These are phyloP conservation scores for Aureobasidium sp. DNA, from an alignment of 2,329 filamentous ascomycete species.

Conservation along the genomic window DNA sequence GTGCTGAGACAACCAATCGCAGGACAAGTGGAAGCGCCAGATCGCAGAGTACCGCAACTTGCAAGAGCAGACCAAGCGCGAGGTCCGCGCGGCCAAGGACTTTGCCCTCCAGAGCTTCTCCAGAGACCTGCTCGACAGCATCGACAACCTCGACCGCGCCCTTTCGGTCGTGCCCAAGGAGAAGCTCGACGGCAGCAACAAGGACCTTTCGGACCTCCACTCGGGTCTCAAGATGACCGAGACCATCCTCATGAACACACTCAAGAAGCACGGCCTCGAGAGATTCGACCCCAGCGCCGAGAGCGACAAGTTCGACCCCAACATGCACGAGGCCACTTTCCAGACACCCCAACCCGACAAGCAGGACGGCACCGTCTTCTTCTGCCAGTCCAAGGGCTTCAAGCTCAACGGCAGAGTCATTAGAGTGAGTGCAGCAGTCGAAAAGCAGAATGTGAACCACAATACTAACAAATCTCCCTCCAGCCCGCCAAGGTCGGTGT, in stretches of 20 bases:
- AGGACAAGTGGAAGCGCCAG: constrained; percentile 93
- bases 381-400: constrained; percentile 93
- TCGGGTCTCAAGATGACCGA: constrained; percentile 95
- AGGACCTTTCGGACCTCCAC: constrained; percentile 72
- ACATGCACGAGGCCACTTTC: constrained; percentile 93
- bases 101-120: constrained; percentile 94
- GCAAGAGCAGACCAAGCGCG: constrained; percentile 85
- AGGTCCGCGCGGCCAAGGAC: constrained; percentile 76
- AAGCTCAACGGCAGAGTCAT: constrained; percentile 82
- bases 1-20: constrained; percentile 11
- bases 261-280: constrained; percentile 91
- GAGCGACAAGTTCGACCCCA: constrained; percentile 87
- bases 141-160: constrained; percentile 96
- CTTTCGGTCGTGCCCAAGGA: constrained; percentile 68
- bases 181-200: constrained; percentile 54
- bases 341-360: constrained; percentile 81
- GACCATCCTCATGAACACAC: constrained; percentile 71
- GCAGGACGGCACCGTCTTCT: constrained; percentile 83
- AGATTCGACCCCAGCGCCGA: constrained; percentile 65
- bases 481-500: constrained; percentile 88
- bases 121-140: constrained; percentile 84
- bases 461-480: constrained; percentile 10
- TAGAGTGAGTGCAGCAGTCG: constrained; percentile 39
- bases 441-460: not conserved
- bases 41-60: constrained; percentile 97